Evolutionary conservation across 768 basidiomycete species (phyloP), one percentile per base, ranked within the genome.

Genomic region (Pleurotus platypus): DNA sequence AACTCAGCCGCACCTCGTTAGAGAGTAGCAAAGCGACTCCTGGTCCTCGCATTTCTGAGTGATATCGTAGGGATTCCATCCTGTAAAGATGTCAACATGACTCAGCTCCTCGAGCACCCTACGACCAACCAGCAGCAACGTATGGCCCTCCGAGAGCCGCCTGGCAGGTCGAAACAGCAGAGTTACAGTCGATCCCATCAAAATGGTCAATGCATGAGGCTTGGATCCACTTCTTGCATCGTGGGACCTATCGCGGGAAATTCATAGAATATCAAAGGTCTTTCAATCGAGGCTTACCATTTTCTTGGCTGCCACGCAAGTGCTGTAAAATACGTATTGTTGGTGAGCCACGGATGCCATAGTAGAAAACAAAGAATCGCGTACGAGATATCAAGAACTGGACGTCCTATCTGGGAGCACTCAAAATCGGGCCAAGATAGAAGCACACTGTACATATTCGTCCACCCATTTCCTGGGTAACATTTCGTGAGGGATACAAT

Each of bases 61-160:
- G 50, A 92, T 80, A 63, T 92, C 89, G 64, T 92, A 90, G 1
- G 80, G 82, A 64, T 85, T 85, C 67, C 71, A 70, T 15, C 74
- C 77, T 77, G 49, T 11, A 24, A 8, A 5, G 37, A 35, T 22
- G 45, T 37, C 5, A 43, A 84, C 20, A n/a, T 22, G 15, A 63
- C 37, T 16, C 54, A 18, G 39, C 0, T 8, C 49, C 38, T 24
- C 24, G 7, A 46, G 51, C 16, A 20, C n/a, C 7, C 13, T 15
- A 15, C 9, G 15, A 37, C 78, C 65, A 39, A 79, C 77, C 70
- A 60, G 73, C 71, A 58, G 72, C 62, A 63, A 72, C 56, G 72
- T 76, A 69, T 35, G 76, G 70, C 55, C 60, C 68, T 18, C 72
- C 73, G 13, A 90, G 66, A 57, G 80, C 76, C 8, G 64, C 67